Percentiles rank a stretch among this genome's conserved stretches.
These are phyloP conservation scores for Volvox africanus DNA, from an alignment of 139 green algal species.

Conservation along the genomic window DNA sequence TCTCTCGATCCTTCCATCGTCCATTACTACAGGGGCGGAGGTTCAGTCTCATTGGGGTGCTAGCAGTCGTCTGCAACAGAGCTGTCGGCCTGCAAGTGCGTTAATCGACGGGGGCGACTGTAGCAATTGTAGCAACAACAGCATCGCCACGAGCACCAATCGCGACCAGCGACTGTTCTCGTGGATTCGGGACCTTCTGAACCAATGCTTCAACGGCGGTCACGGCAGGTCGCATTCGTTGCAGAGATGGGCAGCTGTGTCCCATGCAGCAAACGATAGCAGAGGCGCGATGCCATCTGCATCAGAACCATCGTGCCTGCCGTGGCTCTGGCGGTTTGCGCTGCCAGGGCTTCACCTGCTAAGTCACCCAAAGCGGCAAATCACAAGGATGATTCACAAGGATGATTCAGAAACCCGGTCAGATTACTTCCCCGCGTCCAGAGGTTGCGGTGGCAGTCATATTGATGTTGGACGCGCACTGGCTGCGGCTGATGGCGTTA, in stretches of 20 bases:
- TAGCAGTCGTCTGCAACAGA: too few species aligned
- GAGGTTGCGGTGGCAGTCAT: not conserved
- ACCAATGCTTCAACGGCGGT: not conserved
- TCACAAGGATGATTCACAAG: not conserved
- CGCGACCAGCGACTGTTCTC: too few species aligned
- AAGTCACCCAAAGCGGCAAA: not conserved
- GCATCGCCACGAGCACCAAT: not conserved
- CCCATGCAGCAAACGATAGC: too few species aligned
- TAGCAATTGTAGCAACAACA: not conserved
- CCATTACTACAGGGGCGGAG: too few species aligned
- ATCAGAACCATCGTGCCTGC: not conserved
- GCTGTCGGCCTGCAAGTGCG: too few species aligned
- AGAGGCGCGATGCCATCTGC: too few species aligned
- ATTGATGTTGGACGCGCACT: not conserved
- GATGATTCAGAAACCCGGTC: not conserved
- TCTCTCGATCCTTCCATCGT: too few species aligned
- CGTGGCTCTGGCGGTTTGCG: not conserved
- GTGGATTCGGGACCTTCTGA: not conserved
- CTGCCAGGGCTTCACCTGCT: slow-evolving; percentile 3
- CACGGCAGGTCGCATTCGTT: not conserved
- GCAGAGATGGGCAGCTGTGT: not conserved
- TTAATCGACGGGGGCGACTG: too few species aligned
- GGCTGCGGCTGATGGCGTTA: not conserved
- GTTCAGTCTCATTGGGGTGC: too few species aligned
- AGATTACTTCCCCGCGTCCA: not conserved